Percentiles rank a stretch among this genome's conserved stretches.
Conservation (phyloP, 306 rosid genomes). For the Glycine latifolia region DNA sequence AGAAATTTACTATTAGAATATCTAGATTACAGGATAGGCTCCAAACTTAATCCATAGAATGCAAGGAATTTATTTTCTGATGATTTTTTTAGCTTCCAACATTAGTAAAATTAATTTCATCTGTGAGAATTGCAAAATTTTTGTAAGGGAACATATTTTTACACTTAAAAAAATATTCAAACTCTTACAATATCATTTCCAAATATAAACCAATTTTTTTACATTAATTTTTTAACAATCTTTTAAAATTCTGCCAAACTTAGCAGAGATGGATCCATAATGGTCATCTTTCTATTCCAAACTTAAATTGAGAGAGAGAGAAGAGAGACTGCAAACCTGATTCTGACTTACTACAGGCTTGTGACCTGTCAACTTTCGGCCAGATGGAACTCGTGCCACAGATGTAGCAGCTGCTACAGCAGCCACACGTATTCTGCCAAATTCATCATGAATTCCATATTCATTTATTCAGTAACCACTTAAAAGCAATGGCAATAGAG, state of each 20-base stretch:
- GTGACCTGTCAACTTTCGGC: constrained; percentile 64
- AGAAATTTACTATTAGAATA: not conserved
- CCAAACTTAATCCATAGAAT: constrained; percentile 3
- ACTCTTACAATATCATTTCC: not conserved
- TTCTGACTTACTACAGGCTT: constrained; percentile 60
- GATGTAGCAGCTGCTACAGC: constrained; percentile 98
- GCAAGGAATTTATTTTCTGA: not conserved
- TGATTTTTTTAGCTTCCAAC: not conserved
- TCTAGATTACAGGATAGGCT: not conserved
- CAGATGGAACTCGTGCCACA: constrained; percentile 85
- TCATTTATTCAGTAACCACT: constrained; percentile 41
- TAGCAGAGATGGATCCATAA: not conserved
- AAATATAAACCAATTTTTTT: not conserved
- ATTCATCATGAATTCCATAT: constrained; percentile 34
- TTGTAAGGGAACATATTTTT: not conserved
- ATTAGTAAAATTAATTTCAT: not conserved
- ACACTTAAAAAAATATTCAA: not conserved
- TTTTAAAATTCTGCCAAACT: not conserved
- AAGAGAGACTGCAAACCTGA: constrained; percentile 4
- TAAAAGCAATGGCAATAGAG: not conserved
- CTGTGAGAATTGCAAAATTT: not conserved
- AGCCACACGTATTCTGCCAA: constrained; percentile 89
- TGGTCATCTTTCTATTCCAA: constrained; percentile 17
- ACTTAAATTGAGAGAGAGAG: not conserved
- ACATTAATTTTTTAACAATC: not conserved